Evolutionary conservation across 2,329 filamentous ascomycete species (phyloP).

Genomic region (Xylariaceae sp.): DNA sequence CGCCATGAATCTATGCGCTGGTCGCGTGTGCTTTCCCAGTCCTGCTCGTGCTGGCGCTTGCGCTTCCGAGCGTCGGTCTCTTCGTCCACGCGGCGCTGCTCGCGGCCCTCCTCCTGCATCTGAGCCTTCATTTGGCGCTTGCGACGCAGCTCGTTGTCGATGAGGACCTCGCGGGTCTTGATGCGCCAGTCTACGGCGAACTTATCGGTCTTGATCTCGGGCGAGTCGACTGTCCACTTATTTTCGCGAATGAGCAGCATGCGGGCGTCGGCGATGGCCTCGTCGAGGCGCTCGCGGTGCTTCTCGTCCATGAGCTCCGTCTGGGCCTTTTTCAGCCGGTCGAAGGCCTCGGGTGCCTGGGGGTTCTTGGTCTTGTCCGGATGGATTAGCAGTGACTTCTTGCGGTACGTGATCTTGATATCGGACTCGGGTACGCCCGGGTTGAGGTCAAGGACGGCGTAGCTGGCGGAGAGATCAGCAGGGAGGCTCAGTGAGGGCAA

Average conservation of each 20-base stretch:
- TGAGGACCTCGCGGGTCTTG: conserved; percentile 83
- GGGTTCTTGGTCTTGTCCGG: conserved; percentile 96
- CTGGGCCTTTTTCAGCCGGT: conserved; percentile 93
- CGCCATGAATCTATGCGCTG: conserved; percentile 92
- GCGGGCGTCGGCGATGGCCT: conserved; percentile 92
- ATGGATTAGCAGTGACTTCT: conserved; percentile 98
- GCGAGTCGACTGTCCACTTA: conserved; percentile 86
- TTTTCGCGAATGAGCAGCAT: conserved; percentile 92
- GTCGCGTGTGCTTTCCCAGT: conserved; percentile 92
- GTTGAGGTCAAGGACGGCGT: conserved; percentile 91
- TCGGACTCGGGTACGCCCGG: conserved; percentile 93
- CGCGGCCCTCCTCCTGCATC: conserved; percentile 92
- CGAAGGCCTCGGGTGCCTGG: conserved; percentile 88
- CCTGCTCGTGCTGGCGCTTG: conserved; percentile 87
- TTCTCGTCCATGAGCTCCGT: conserved; percentile 92
- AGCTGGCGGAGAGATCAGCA: conserved; percentile 43
- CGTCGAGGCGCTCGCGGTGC: conserved; percentile 78
- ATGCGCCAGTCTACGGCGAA: conserved; percentile 85
- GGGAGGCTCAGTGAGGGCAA: background rate
- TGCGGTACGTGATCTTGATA: conserved; percentile 91
- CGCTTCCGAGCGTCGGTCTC: conserved; percentile 76
- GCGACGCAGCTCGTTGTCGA: conserved; percentile 86
- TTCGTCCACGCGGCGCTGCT: conserved; percentile 80
- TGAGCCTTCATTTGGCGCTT: conserved; percentile 85
- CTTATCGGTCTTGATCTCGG: conserved; percentile 77